phyloP scores from a whole-genome alignment of 2,329 filamentous ascomycete species.

The Spiromastix sp. region DNA sequence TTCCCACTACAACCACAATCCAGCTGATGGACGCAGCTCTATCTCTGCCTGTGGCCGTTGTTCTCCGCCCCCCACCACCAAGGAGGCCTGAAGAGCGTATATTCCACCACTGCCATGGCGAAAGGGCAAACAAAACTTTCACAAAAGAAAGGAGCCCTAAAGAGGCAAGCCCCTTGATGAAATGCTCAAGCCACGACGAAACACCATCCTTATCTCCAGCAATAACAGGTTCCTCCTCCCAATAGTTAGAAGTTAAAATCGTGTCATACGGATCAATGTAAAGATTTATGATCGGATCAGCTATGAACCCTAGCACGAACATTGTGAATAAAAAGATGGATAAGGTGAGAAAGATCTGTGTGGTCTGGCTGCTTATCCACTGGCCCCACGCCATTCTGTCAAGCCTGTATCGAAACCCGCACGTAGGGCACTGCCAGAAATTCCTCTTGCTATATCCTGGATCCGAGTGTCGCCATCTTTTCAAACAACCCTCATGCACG shows the following conservation, averaged over 20 bases:
- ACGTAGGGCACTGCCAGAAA: constrained; percentile 82
- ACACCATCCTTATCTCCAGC: constrained; percentile 36
- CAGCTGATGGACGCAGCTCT: constrained; percentile 70
- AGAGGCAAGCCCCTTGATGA: constrained; percentile 81
- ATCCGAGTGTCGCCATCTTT: constrained; percentile 68
- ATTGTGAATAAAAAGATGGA: constrained; percentile 60
- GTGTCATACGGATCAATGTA: constrained; percentile 70
- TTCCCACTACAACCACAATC: constrained; percentile 67
- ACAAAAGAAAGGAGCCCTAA: constrained; percentile 76
- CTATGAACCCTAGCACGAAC: constrained; percentile 80
- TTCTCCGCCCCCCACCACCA: constrained; percentile 40
- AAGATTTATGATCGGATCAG: constrained; percentile 82
- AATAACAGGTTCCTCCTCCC: constrained; percentile 28
- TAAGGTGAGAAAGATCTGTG: constrained; percentile 62
- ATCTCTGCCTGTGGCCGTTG: constrained; percentile 60
- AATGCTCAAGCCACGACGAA: constrained; percentile 67
- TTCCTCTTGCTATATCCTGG: constrained; percentile 55
- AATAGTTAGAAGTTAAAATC: constrained; percentile 36
- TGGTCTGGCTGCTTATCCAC: constrained; percentile 54
- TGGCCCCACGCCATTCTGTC: constrained; percentile 66
- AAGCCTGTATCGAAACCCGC: constrained; percentile 71
- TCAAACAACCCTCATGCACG: constrained; percentile 84
- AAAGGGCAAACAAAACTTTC: constrained; percentile 66
- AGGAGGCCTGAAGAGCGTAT: constrained; percentile 52
- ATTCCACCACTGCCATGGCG: constrained; percentile 68